A percentile compares a stretch with the other conserved stretches of the same genome.
Evolutionary conservation across 148 eudicot genomes (phyloP).

Genomic region (Nyssa sinensis): DNA sequence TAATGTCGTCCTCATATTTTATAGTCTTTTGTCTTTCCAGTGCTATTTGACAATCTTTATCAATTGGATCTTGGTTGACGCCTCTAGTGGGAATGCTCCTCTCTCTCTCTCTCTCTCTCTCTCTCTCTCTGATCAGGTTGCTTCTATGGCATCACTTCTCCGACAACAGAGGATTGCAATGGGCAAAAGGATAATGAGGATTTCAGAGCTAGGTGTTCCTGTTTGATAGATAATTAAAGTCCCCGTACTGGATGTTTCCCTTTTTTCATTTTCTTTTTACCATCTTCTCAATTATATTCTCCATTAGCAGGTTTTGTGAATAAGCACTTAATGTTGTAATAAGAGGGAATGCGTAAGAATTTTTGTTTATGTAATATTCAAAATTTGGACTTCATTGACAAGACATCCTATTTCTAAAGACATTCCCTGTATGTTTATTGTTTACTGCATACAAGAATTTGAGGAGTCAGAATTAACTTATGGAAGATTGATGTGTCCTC

Average conservation of each 20-base stretch:
- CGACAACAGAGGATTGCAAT: slow-evolving; percentile 47
- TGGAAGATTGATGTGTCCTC: background rate
- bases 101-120: background rate
- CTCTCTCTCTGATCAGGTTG: slow-evolving; percentile 50
- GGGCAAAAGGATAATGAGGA: slow-evolving; percentile 56
- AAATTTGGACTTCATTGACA: too few relatives aligned
- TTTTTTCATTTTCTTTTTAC: background rate
- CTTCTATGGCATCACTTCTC: slow-evolving; percentile 71
- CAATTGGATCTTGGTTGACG: background rate
- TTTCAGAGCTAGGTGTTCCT: slow-evolving; percentile 76
- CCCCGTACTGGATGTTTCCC: background rate
- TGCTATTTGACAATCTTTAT: background rate
- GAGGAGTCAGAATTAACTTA: background rate
- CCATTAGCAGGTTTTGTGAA: background rate
- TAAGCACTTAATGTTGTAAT: background rate
- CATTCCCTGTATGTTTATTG: background rate
- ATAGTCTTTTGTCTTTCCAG: background rate
- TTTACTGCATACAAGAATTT: background rate
- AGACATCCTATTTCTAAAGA: background rate
- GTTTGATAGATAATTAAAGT: slow-evolving; percentile 33
- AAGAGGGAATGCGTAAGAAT: background rate
- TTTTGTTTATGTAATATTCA: background rate
- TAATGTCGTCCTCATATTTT: background rate
- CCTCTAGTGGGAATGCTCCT: background rate
- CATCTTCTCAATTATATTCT: background rate